These are phyloP conservation scores for Tetrapisispora fleetii DNA, from an alignment of 805 yeast genomes.

Conservation along the genomic window DNA sequence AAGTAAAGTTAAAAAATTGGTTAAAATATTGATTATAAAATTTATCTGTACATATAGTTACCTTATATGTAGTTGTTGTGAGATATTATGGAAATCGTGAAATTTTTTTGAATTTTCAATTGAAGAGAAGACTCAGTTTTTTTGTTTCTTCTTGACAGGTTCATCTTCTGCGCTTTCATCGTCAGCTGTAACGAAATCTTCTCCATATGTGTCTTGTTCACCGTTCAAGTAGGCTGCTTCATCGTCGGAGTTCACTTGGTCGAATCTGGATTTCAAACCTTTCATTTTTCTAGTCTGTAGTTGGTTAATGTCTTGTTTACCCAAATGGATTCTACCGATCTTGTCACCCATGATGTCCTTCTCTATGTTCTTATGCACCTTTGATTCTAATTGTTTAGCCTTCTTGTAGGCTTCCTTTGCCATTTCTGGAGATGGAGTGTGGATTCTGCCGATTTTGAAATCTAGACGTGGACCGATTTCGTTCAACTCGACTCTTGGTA, in stretches of 20 bases:
- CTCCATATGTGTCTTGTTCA: conserved; percentile 21
- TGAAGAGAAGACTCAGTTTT: conserved; percentile 8
- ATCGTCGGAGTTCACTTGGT: conserved; percentile 55
- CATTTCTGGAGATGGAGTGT: conserved; percentile 73
- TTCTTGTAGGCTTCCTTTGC: conserved; percentile 79
- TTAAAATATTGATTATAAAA: too few species aligned
- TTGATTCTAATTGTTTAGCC: conserved; percentile 74
- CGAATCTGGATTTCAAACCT: conserved; percentile 83
- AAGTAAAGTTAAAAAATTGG: neutral
- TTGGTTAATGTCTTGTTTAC: conserved; percentile 82
- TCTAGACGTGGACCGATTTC: conserved; percentile 95
- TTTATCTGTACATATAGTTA: neutral
- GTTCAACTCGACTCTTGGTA: conserved; percentile 88
- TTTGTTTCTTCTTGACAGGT: conserved; percentile 26
- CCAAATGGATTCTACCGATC: conserved; percentile 92
- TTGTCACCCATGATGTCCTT: conserved; percentile 90
- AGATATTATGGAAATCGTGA: neutral
- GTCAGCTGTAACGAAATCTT: conserved; percentile 28
- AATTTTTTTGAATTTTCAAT: neutral
- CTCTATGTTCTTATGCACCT: conserved; percentile 79
- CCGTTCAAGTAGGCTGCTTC: conserved; percentile 34
- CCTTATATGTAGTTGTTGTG: neutral
- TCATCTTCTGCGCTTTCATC: conserved; percentile 17
- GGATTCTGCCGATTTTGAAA: conserved; percentile 82
- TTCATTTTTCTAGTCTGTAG: conserved; percentile 97